Percentiles rank a stretch among this genome's conserved stretches.
These are phyloP conservation scores for Panus rudis DNA, from an alignment of 768 basidiomycete species.

Conservation along the genomic window DNA sequence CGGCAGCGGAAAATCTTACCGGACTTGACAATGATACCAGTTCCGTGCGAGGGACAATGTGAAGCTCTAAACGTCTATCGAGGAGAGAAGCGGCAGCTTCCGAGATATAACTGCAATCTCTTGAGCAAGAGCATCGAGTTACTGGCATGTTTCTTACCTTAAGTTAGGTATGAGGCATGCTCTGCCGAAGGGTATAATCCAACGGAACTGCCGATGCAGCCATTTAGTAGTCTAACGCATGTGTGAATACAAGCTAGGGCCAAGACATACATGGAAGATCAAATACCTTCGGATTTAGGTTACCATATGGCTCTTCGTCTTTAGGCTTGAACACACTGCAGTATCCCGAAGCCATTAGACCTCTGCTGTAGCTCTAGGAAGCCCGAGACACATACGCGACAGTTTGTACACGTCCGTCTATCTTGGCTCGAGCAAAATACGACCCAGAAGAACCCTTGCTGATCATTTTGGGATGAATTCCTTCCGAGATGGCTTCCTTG, in stretches of 20 bases:
- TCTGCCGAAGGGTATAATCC: slow-evolving; percentile 87
- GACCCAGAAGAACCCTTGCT: slow-evolving; percentile 84
- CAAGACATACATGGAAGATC: not conserved
- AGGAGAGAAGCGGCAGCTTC: slow-evolving; percentile 85
- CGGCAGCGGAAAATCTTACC: slow-evolving; percentile 21
- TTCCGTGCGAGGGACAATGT: slow-evolving; percentile 84
- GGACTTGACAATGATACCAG: slow-evolving; percentile 78
- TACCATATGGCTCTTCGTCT: slow-evolving; percentile 85
- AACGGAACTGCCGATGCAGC: slow-evolving; percentile 82
- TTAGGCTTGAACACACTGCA: slow-evolving; percentile 86
- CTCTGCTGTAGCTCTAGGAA: too few species aligned
- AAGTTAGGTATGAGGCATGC: slow-evolving; percentile 86
- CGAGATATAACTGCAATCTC: slow-evolving; percentile 61
- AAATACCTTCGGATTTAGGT: slow-evolving; percentile 75
- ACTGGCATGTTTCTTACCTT: slow-evolving; percentile 37
- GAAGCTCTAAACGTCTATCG: slow-evolving; percentile 62
- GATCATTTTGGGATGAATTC: slow-evolving; percentile 88
- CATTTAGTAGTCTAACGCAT: slow-evolving; percentile 76
- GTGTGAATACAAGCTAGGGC: not conserved
- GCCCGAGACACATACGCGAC: slow-evolving; percentile 53
- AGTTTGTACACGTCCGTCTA: slow-evolving; percentile 69
- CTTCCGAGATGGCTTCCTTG: slow-evolving; percentile 61
- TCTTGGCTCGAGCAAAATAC: slow-evolving; percentile 83
- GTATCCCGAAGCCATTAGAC: too few species aligned
- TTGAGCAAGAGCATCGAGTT: slow-evolving; percentile 3